Base-by-base conservation (phyloP, 768 basidiomycete genomes). In the Rhodotorula taiwanensis region DNA sequence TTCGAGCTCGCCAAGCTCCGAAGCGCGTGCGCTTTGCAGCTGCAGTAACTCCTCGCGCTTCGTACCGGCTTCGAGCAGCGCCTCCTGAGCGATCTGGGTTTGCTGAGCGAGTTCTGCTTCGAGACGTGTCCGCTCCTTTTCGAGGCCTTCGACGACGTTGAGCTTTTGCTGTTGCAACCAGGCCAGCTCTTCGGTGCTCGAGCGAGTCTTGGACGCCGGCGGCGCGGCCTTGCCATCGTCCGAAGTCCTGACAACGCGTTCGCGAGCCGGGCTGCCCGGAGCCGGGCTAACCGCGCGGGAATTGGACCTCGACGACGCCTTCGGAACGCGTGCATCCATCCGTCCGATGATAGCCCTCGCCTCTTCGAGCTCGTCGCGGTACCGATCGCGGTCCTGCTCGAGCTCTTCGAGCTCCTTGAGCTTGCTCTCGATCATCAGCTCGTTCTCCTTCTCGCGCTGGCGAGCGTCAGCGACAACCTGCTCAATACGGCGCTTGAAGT, bases 351-450 rank as follows among this genome's bases (percentile, higher is more conserved):
- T 14, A 14, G 11, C n/a, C 21, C n/a, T 36, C 7, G n/a, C n/a
- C 6, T 9, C 23, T 8, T n/a, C 34, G n/a, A 52, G 23, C 51
- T 52, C 51, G 23, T 39, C 34, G 34, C 34, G 51, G 34, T 36
- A 52, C n/a, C 51, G 51, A 33, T 51, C 50, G 50, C 50, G 50
- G 21, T 39, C 34, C 34, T 36, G 11, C 51, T 52, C 51, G 51
- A 52, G 34, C n/a, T 18, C 5, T 36, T 52, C 51, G 51, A 52
- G 51, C 51, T 36, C 51, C n/a, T n/a, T 27, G n/a, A 36, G n/a
- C 34, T 36, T 52, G 34, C 51, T 52, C 23, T 36, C 51, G 33
- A 52, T 23, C 51, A 36, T 30, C n/a, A 21, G 30, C 50, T 34
- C 31, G 33, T 33, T 30, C 31, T 51, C 50, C 31, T 34, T 13